Base-by-base conservation (phyloP, 805 yeast genomes). In the Zygosaccharomyces bisporus region DNA sequence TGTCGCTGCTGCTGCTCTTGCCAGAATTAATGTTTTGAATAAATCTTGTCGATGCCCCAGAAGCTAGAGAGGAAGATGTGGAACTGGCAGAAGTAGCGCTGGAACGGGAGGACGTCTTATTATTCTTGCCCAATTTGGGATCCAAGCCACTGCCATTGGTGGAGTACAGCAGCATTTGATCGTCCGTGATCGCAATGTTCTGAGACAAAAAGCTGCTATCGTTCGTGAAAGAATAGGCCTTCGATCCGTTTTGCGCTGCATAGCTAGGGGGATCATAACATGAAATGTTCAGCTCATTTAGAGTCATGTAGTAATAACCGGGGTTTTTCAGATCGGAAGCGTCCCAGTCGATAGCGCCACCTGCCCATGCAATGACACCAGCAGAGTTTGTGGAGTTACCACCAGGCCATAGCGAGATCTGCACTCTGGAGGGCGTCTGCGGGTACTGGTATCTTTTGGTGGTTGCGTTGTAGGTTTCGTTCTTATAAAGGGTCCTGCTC, bases 341-440 rank as follows among this genome's bases (percentile, higher is more conserved):
- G 63, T 83, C 67, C 97, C 97, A 90, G 69, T 86, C 72, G 49
- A 90, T 79, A 21, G 51, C 71, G 68, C 97, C 97, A 68, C 96
- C 96, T 29, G 95, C 86, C 90, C 90, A 89, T 45, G 73, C 83
- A 49, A 77, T 72, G 10, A 89, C 83, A 71, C 90, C 90, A 20
- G 57, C 51, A 17, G 75, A 77, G 56, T 73, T 75, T 23, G 71
- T 56, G 7, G 74, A 50, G 49, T 67, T 73, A 64, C 89, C 90
- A 69, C 78, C 90, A 2, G 91, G 88, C 91, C 91, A 84, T 45
- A 84, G 61, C 3, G 90, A 84, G 41, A 83, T 64, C 60, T 84
- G 87, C 37, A 89, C 68, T 58, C 83, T 72, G 41, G 87, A 68
- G 8, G 91, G 91, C 1, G 91, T 83, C 64, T 82, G 86, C 19